phyloP scores from a whole-genome alignment of 306 rosid genomes.

The Castanea crenata region DNA sequence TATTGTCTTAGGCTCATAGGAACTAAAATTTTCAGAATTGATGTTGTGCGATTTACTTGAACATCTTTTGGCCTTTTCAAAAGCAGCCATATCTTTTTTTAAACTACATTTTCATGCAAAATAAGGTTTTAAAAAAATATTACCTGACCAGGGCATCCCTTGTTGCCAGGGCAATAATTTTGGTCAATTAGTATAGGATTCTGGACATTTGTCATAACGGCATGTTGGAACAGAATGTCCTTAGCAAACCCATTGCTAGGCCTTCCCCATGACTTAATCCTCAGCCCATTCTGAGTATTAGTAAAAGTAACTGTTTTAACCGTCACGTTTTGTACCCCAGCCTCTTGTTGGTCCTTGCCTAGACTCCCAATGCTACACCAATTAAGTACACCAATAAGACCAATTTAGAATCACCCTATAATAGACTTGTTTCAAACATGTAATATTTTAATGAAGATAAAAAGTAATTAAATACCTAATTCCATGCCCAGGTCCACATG shows the following conservation, averaged over 20 bases:
- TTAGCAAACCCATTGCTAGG: too few relatives aligned
- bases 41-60: not conserved
- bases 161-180: constrained; percentile 43
- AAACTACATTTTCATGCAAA: too few relatives aligned
- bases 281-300: constrained; percentile 39
- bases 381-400: not conserved
- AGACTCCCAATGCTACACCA: constrained; percentile 53
- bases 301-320: constrained; percentile 34
- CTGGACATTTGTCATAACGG: too few relatives aligned
- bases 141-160: constrained; percentile 44
- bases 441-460: not conserved
- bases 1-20: too few relatives aligned
- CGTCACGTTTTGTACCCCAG: constrained; percentile 59
- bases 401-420: not conserved
- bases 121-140: not conserved
- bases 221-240: too few relatives aligned
- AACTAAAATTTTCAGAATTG: too few relatives aligned
- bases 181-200: constrained; percentile 40
- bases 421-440: not conserved
- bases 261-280: constrained; percentile 62
- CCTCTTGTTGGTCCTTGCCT: constrained; percentile 32
- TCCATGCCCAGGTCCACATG: constrained; percentile 71
- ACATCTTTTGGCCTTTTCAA: not conserved
- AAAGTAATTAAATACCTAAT: constrained; percentile 31
- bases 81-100: not conserved